Conservation (phyloP, 805 yeast genomes). For the Clavispora phyllophila region DNA sequence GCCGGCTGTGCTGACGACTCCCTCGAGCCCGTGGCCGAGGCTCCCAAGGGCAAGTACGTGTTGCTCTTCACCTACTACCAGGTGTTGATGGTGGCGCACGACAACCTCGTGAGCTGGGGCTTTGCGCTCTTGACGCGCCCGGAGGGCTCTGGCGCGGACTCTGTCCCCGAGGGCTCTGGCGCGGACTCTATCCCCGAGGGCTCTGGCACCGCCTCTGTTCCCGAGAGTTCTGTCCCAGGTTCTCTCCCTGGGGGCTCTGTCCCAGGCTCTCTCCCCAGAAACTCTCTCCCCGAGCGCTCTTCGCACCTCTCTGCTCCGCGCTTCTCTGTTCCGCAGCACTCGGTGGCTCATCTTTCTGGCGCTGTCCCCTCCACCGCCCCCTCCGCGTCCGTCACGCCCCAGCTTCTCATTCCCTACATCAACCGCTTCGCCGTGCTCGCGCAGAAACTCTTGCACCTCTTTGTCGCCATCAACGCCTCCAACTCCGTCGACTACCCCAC, state of each 20-base stretch:
- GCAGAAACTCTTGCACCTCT: constrained; percentile 43
- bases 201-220: too few species aligned
- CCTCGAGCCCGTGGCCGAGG: constrained; percentile 5
- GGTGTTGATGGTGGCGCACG: constrained; percentile 47
- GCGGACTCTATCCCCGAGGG: too few species aligned
- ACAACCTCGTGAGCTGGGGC: constrained; percentile 42
- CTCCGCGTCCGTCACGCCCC: not conserved
- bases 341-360: too few species aligned
- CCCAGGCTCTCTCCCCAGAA: too few species aligned
- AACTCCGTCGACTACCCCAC: constrained; percentile 43
- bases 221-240: too few species aligned
- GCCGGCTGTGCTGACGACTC: constrained; percentile 28
- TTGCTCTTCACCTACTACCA: constrained; percentile 46
- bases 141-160: too few species aligned
- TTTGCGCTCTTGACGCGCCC: constrained; percentile 9
- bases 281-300: too few species aligned
- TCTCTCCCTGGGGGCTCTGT: too few species aligned
- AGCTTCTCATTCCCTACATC: constrained; percentile 30
- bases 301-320: too few species aligned
- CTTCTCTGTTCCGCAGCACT: too few species aligned
- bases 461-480: constrained; percentile 32
- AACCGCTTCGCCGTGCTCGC: constrained; percentile 40
- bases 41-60: constrained; percentile 33
- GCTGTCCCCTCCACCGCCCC: too few species aligned
- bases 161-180: too few species aligned